Percentiles rank a stretch among this genome's conserved stretches.
These are phyloP conservation scores for Tricholoma sp. DNA, from an alignment of 768 basidiomycete genomes.

Conservation along the genomic window DNA sequence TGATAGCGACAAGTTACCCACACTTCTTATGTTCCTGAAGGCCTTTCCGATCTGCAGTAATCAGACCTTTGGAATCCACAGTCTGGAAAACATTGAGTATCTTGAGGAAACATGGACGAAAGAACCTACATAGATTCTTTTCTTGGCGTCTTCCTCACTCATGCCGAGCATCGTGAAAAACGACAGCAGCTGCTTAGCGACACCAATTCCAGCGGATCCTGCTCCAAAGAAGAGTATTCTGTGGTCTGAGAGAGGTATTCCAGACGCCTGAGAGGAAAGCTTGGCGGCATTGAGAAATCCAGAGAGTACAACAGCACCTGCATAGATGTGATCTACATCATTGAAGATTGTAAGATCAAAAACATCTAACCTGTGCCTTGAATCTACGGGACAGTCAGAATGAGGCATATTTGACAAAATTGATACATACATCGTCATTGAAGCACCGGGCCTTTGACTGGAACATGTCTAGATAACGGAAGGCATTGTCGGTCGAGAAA, in stretches of 20 bases:
- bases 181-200: constrained; percentile 76
- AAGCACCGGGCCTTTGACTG: constrained; percentile 54
- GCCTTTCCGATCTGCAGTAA: constrained; percentile 62
- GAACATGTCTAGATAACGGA: constrained; percentile 65
- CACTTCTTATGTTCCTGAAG: constrained; percentile 75
- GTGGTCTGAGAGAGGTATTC: constrained; percentile 61
- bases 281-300: constrained; percentile 73
- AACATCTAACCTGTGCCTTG: constrained; percentile 51
- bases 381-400: constrained; percentile 31
- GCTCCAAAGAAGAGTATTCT: constrained; percentile 89
- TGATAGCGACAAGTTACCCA: constrained; percentile 17
- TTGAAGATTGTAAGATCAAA: constrained; percentile 1
- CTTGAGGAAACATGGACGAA: background rate
- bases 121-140: constrained; percentile 57
- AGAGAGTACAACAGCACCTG: constrained; percentile 67
- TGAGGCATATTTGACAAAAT: background rate
- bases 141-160: constrained; percentile 59
- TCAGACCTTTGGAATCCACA: constrained; percentile 73
- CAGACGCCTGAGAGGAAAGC: constrained; percentile 49
- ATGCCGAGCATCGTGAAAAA: constrained; percentile 75
- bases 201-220: constrained; percentile 85
- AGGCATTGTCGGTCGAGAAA: constrained; percentile 77
- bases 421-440: constrained; percentile 63
- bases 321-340: constrained; percentile 6
- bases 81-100: constrained; percentile 35